phyloP scores from a whole-genome alignment of 2,329 filamentous ascomycete genomes.

The Aspergillus glaucus region DNA sequence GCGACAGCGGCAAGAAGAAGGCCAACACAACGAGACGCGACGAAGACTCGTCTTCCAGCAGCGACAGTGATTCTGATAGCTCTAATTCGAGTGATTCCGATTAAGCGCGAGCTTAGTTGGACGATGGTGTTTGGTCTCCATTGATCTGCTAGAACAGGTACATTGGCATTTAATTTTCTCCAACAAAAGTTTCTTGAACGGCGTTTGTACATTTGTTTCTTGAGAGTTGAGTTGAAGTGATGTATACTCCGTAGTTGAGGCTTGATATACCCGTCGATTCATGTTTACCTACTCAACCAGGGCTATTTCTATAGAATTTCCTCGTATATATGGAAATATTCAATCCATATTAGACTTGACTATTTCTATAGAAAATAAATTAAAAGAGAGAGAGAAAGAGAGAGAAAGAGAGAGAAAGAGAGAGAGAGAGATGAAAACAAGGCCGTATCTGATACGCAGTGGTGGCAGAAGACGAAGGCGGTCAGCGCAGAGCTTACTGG shows the following conservation, averaged over 20 bases:
- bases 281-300: no score
- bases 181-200: background rate
- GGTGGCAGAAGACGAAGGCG: conserved; percentile 20
- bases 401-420: no score
- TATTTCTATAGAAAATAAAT: no score
- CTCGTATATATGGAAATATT: no score
- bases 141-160: background rate
- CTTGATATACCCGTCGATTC: background rate
- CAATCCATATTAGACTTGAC: no score
- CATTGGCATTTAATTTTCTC: background rate
- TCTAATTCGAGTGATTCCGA: background rate
- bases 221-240: background rate
- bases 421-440: no score
- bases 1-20: conserved; percentile 15
- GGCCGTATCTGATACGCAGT: background rate
- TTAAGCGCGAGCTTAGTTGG: background rate
- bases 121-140: background rate
- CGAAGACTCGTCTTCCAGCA: conserved; percentile 6
- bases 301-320: no score
- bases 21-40: background rate
- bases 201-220: background rate
- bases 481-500: conserved; percentile 26
- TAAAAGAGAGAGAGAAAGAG: no score
- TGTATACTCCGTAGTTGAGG: background rate
- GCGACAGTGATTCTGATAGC: conserved; percentile 6